Percentiles rank a stretch among this genome's conserved stretches.
phyloP scores from a whole-genome alignment of 2,329 filamentous ascomycete species.

The Cladosporium cucumerinum region DNA sequence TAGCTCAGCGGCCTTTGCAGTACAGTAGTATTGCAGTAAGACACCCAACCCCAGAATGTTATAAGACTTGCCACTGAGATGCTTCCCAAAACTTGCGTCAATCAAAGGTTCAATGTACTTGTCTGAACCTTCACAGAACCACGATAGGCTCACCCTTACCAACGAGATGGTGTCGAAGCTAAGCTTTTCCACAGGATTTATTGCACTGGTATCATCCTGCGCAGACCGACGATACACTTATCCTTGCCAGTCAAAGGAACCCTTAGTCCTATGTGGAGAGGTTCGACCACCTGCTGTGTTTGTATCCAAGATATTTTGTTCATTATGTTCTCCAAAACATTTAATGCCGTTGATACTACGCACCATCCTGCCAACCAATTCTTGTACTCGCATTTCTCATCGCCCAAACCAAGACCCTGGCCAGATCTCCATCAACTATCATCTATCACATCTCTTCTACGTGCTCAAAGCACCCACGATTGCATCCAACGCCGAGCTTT shows the following conservation, averaged over 20 bases:
- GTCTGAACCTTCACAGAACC: not conserved
- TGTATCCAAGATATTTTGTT: not conserved
- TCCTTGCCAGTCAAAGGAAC: no score
- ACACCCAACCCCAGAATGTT: no score
- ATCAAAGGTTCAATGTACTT: no score
- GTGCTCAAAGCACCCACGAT: constrained; percentile 29
- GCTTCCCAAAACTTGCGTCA: no score
- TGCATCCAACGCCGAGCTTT: constrained; percentile 33
- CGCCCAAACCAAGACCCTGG: not conserved
- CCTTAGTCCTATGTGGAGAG: no score
- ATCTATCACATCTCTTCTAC: not conserved
- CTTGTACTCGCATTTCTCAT: not conserved
- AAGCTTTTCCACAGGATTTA: no score
- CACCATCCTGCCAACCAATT: not conserved
- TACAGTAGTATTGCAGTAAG: no score
- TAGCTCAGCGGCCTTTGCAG: not conserved
- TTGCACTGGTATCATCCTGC: no score
- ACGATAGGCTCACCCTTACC: no score
- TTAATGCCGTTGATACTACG: not conserved
- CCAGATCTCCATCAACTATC: not conserved
- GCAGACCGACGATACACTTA: not conserved
- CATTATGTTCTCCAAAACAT: not conserved
- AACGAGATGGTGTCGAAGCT: no score
- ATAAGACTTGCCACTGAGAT: no score
- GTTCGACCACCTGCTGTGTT: not conserved